Conservation (phyloP, 805 yeast genomes). For the Yarrowia sp. region DNA sequence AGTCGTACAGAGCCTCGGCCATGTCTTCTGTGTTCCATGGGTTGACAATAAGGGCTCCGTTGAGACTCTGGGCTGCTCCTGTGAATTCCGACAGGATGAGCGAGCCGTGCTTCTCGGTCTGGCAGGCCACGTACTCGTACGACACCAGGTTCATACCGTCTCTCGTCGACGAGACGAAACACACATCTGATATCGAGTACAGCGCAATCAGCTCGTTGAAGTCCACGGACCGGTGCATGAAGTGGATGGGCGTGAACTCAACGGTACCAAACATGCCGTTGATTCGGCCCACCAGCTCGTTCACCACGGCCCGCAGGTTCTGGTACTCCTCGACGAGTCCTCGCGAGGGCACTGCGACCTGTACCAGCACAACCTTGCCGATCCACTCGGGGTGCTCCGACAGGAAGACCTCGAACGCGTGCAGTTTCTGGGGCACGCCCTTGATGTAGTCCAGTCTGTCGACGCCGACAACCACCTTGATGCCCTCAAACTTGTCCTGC, state of each 20-base stretch:
- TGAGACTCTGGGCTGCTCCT: conserved; percentile 97
- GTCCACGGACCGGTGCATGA: conserved; percentile 86
- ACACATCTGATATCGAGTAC: conserved; percentile 82
- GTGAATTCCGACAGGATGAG: conserved; percentile 91
- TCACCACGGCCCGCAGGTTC: conserved; percentile 85
- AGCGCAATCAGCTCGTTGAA: conserved; percentile 89
- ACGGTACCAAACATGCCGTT: conserved; percentile 96
- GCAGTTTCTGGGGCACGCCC: conserved; percentile 96
- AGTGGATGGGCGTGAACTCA: conserved; percentile 96
- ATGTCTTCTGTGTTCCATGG: conserved; percentile 97
- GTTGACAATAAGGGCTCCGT: conserved; percentile 89
- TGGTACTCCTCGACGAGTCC: conserved; percentile 99
- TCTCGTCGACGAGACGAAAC: conserved; percentile 89
- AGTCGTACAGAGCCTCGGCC: conserved; percentile 79
- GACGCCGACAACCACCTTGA: conserved; percentile 91
- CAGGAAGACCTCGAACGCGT: conserved; percentile 90
- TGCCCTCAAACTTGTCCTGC: conserved; percentile 63
- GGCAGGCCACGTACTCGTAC: conserved; percentile 96
- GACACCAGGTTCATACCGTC: conserved; percentile 98
- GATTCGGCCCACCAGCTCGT: conserved; percentile 93
- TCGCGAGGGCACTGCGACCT: conserved; percentile 95
- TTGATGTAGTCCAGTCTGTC: conserved; percentile 95
- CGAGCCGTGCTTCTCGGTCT: conserved; percentile 78
- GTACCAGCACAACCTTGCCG: conserved; percentile 92
- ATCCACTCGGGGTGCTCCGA: conserved; percentile 97